Evolutionary conservation across 2,329 filamentous ascomycete species (phyloP), one percentile per base, ranked within the genome.

Genomic region (Cladosporium cucumerinum): DNA sequence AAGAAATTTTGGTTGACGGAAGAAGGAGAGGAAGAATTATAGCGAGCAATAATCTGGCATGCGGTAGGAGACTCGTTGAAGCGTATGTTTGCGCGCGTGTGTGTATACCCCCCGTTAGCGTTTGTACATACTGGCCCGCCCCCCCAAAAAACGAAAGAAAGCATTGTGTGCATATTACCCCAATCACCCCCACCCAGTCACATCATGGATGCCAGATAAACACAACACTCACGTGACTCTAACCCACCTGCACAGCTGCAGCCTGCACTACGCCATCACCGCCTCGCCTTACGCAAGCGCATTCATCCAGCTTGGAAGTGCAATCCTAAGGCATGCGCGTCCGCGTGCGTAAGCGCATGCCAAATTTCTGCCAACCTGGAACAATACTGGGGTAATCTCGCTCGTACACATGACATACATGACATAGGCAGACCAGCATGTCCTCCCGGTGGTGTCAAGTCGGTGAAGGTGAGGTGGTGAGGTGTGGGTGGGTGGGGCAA

Each of bases 401-500:
- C 2, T 4, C 39, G 39, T 5, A 23, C 39, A 18, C 39, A 8
- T 46, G 39, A 46, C 39, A 46, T 30, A 10, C 26, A 28, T 28
- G 39, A 21, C 39, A 16, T 10, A 43, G 16, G 3, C 34, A 14
- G 3, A 16, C 12, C 34, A 18, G 36, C 6, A 39, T 39, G 36
- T 5, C 5, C 26, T 28, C 26, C 26, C 26, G 26, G 26, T 28
- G 26, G 26, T 28, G 26, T 28, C 26, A 28, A 28, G 28, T 30
- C 32, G 32, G 32, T 34, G 32, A 34, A 34, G 34, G 34, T 39
- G 34, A 18, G 34, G 18, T 30, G 7, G 28, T 23, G 57, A 59
- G 57, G 57, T 59, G 57, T 59, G 57, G 57, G 36, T 59, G 57
- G 36, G 51, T 32, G 51, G 51, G 51, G 26, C 26, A 21, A 30